Base-by-base conservation (phyloP, 805 yeast genomes). In the Candida sithepensis region DNA sequence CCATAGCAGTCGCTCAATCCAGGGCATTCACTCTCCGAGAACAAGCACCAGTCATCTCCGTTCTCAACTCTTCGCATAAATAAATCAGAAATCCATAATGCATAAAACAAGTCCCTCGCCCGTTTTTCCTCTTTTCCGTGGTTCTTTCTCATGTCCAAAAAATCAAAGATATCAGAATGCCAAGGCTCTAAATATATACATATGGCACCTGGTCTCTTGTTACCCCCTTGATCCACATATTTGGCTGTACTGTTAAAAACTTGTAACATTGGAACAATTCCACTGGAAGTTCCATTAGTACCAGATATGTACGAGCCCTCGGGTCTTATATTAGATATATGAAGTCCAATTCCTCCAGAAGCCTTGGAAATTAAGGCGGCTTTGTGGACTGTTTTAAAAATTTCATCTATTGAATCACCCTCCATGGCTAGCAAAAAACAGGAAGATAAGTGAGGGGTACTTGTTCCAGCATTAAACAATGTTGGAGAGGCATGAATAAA, bases 141-240 rank as follows among this genome's bases (percentile, higher is more conserved):
- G 63, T 90, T 92, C 71, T 92, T 91, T 61, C 94, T 80, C 55
- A 92, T 73, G 49, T 91, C 92, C 45, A 92, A 67, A 60, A 92
- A 85, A 50, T 87, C 96, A 65, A 88, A 85, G 32, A 92, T 76
- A 60, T 92, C 99, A 10, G 86, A 79, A 64, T 92, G 99, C 99
- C 99, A 92, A 47, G 99, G 97, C 70, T 92, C 99, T 33, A 92
- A 67, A 68, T 91, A 92, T 33, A 90, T 70, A 32, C 97, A 96
- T 68, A 92, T 87, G 3, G 99, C 99, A 52, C 98, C 98, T 0
- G 99, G 99, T 61, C 99, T 77, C 69, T 91, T 91, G 71, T 92
- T 92, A 47, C 98, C 98, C 53, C 99, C 99, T 74, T 92, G 99
- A 61, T 92, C 98, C 38, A 92, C 98, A 62, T 91, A 92, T 58